phyloP scores from a whole-genome alignment of 148 eudicot species.

The Gaultheria prostrata region DNA sequence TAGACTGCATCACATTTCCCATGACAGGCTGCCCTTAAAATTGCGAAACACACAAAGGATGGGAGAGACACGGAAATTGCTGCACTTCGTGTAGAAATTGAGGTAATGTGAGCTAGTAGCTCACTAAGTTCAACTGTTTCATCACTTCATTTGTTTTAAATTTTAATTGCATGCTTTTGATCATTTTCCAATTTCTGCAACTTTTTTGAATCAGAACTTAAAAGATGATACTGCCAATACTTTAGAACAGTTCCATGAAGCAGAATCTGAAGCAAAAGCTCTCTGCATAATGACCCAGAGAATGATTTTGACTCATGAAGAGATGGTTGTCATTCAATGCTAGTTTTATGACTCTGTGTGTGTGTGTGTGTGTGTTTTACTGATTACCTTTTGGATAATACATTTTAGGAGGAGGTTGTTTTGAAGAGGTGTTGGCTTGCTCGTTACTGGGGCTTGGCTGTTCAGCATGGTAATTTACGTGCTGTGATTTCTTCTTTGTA shows the following conservation, averaged over 20 bases:
- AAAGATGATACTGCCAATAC: constrained; percentile 59
- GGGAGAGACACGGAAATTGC: constrained; percentile 76
- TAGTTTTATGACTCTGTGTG: constrained; percentile 13
- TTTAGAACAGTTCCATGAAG: constrained; percentile 62
- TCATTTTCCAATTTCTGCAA: background rate
- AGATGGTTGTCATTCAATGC: constrained; percentile 67
- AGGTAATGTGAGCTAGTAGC: constrained; percentile 42
- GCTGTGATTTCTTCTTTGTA: constrained; percentile 4
- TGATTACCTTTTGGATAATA: background rate
- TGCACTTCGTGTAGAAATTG: constrained; percentile 63
- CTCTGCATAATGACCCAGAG: constrained; percentile 83
- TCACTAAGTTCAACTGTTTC: constrained; percentile 1
- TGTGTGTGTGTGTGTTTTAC: no score
- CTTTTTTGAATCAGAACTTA: constrained; percentile 48
- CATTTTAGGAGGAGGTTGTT: constrained; percentile 86
- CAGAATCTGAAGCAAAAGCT: constrained; percentile 87
- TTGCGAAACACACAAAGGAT: constrained; percentile 71
- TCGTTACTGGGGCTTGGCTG: constrained; percentile 96
- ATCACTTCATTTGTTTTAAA: background rate
- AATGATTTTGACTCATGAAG: constrained; percentile 92
- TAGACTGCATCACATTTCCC: constrained; percentile 14
- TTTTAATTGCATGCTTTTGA: background rate
- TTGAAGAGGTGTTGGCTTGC: constrained; percentile 99
- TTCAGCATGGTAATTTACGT: constrained; percentile 60
- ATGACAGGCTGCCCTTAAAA: constrained; percentile 79